A percentile compares a stretch with the other conserved stretches of the same genome.
Conservation (phyloP, 495 filamentous ascomycete species). For the Thermochaetoides thermophila region DNA sequence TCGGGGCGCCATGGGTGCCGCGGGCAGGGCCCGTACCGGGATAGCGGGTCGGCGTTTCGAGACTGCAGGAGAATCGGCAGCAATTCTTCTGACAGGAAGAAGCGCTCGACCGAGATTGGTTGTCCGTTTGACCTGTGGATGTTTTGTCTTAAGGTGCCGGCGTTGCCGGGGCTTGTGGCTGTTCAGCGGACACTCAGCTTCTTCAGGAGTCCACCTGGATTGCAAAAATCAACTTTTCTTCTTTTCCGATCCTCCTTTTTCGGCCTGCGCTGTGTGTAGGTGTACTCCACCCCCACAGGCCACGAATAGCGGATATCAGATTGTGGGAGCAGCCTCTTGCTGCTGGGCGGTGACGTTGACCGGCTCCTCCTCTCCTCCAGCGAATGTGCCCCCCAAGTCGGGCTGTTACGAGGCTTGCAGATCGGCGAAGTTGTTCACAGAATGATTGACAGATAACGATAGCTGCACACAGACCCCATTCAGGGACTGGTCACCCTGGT, state of each 20-base stretch:
- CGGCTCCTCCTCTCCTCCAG: conserved; percentile 3
- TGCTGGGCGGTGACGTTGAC: conserved; percentile 4
- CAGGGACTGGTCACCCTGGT: conserved; percentile 4
- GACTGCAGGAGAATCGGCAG: conserved; percentile 15
- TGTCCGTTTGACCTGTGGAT: conserved; percentile 7
- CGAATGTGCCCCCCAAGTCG: conserved; percentile 6
- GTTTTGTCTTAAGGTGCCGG: no score
- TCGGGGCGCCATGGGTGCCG: conserved; percentile 38
- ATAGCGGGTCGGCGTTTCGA: conserved; percentile 27
- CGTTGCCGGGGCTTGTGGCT: no score
- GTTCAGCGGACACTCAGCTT: conserved; percentile 1
- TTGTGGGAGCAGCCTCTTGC: conserved; percentile 2
- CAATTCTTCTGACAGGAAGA: conserved; percentile 13
- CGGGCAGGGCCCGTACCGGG: conserved; percentile 28
- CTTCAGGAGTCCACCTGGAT: no score
- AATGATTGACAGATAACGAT: conserved; percentile 16
- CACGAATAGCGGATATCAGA: no score
- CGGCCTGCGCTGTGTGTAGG: no score
- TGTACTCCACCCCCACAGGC: no score
- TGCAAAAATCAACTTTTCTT: no score
- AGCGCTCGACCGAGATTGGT: conserved; percentile 16
- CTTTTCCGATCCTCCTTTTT: no score
- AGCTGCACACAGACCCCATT: conserved; percentile 12
- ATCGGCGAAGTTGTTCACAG: conserved; percentile 12
- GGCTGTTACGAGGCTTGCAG: conserved; percentile 12